Evolutionary conservation across 352 stramenopile genomes (phyloP), one percentile per base, ranked within the genome.

Genomic region (Phytopythium oedochilum): DNA sequence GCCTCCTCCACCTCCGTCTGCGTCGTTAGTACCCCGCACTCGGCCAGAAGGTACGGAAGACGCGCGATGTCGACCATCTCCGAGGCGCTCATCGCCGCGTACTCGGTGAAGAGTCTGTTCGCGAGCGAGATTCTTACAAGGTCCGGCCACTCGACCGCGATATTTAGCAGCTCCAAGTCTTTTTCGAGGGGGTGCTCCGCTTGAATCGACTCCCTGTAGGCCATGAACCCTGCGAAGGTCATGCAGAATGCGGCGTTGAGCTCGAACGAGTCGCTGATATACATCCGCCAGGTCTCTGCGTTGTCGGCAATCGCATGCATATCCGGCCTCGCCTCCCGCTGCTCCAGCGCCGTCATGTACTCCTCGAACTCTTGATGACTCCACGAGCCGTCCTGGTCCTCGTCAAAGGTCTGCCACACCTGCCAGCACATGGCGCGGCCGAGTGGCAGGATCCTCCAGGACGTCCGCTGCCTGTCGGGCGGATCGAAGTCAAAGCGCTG

Each of bases 261-360:
- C 38, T 78, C 71, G 23, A 70, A 83, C 6, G 70, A 47, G 38
- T 89, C 81, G 55, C 54, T 83, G 70, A 80, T 86, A 51, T 72
- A 83, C 78, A 89, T 89, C 5, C 63, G 63, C 81, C 78, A 91
- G 8, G 75, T 51, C 57, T 91, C 75, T 10, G 48, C 38, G 31
- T 70, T 65, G 11, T 64, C 56, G 4, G 63, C 53, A 50, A 88
- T 64, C 4, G 52, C 66, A 20, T 60, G 71, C 32, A 85, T 51
- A 20, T 78, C 68, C 0, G 53, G 26, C 0, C 64, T 70, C 2
- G 48, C 17, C 0, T 29, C 32, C 5, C 51, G 25, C 23, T 59
- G 43, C 38, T 81, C 57, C 18, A 89, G 42, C 17, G 63, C 73
- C 4, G 66, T 63, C 22, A 80, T 54, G 58, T 87, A 91, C 43